phyloP scores from a whole-genome alignment of 257 asterid species.

The Penstemon barbatus region DNA sequence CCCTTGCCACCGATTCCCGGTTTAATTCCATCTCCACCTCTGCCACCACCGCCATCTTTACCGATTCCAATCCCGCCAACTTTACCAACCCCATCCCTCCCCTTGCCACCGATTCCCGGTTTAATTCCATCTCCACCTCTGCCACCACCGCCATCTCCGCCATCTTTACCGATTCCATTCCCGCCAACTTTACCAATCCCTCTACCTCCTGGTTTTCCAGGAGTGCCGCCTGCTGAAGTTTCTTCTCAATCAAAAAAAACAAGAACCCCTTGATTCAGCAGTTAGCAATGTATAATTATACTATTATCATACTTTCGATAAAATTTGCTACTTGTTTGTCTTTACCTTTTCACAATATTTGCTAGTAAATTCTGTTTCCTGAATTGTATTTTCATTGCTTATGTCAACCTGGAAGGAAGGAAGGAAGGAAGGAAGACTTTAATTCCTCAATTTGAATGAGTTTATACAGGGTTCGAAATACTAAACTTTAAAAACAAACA shows the following conservation, averaged over 20 bases:
- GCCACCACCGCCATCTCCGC: conserved; percentile 10
- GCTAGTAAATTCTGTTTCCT: background rate
- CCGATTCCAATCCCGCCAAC: background rate
- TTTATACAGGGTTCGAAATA: no score
- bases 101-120: no score
- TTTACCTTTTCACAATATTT: conserved; percentile 8
- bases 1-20: no score
- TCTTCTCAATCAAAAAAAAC: conserved; percentile 26
- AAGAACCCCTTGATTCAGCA: conserved; percentile 29
- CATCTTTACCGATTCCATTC: background rate
- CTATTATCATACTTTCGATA: background rate
- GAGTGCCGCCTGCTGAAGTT: conserved; percentile 46
- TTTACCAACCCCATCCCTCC: no score
- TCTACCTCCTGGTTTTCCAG: conserved; percentile 23
- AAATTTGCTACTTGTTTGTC: background rate
- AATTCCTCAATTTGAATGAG: no score
- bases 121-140: background rate
- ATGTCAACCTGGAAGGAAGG: no score
- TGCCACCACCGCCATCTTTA: conserved; percentile 13
- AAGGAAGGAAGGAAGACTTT: no score
- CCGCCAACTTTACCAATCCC: conserved; percentile 6
- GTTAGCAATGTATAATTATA: conserved; percentile 6
- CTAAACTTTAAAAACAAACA: no score
- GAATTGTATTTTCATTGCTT: no score
- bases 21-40: background rate